Base-by-base conservation (phyloP, 495 filamentous ascomycete genomes). In the Xylaria longipes region DNA sequence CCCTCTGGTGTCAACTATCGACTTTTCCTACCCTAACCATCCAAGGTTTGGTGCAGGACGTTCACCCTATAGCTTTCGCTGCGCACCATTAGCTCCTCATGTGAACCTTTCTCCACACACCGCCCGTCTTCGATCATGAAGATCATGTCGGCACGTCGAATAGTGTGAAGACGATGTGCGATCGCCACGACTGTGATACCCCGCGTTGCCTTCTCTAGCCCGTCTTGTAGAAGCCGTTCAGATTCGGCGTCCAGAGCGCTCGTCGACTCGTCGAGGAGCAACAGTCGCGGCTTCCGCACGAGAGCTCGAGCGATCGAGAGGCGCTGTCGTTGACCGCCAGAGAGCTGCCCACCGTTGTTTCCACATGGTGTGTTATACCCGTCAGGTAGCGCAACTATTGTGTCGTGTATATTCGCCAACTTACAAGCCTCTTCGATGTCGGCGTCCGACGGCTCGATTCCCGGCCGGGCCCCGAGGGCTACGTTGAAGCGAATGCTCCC, bases 261-360 rank as follows among this genome's bases (percentile, higher is more conserved):
- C 1, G 93, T 97, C 7, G 91, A 91, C 76, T 97, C 94, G 73
- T 97, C 94, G 58, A 98, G 79, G 43, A 98, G 88, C 57, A 98
- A 76, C 48, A 98, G 87, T 20, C 91, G 89, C 0, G 95, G 92
- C 75, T 97, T 90, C 50, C 94, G 88, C 8, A 98, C 82, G 58
- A 91, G 85, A 5, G 93, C 92, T 65, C 93, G 83, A n/a, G 93
- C 93, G 73, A 96, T 92, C 7, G 92, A 88, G 11, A 94, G 81
- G 33, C 93, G 80, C 76, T 94, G 93, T 73, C 87, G 88, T 77
- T 90, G 87, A 0, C 88, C 89, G 3, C 87, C 88, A 0, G 83
- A 86, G 20, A 90, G 75, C 37, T 84, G 83, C 39, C 79, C 76
- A 0, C 84, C 88, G 6, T 78, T 80, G 2, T 86, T 79, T 9